Evolutionary conservation across 2,329 filamentous ascomycete species (phyloP), one percentile per base, ranked within the genome.

Genomic region (Cryphonectria parasitica): DNA sequence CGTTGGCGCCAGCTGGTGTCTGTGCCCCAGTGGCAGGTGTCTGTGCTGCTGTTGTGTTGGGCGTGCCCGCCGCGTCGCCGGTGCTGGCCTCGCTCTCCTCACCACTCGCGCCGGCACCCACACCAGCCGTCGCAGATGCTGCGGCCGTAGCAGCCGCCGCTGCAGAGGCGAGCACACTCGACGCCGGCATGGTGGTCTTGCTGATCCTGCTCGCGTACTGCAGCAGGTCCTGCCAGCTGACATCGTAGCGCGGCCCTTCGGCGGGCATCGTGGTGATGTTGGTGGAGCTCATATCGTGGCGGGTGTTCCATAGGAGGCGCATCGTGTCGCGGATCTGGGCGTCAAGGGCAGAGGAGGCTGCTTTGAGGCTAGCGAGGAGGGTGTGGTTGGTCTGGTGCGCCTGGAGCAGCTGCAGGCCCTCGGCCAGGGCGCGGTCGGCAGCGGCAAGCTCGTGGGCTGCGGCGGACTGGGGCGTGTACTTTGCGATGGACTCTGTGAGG

Each of bases 121-220:
- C 52, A 25, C 52, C 52, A 8, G 4, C 45, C 22, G 17, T 83
- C 79, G 64, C 83, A 82, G 63, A 83, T 82, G 0, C 88, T 88
- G 0, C 54, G n/a, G 61, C 61, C 3, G 34, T 36, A 17, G 36
- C 54, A 10, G 56, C 66, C 17, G 28, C 25, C 15, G 52, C 69
- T 2, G 60, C 45, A 45, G 52, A 54, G 45, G 71, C 66, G 54
- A 72, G 69, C 5, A 72, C 54, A 39, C 71, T 72, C 17, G 71
- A 62, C 22, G 90, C 90, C 0, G 93, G 92, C 17, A 94, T 86
- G 0, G 93, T 95, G 74, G 91, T 94, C 78, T 90, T 92, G 79
- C 90, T 92, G 77, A 97, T 96, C 74, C 91, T 90, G 60, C 91
- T 91, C 31, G 93, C 93, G 78, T 93, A 96, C 73, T 85, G 86